Evolutionary conservation across 192 early-diverging fungal genomes (phyloP).

Genomic region (Phlyctochytrium arcticum): DNA sequence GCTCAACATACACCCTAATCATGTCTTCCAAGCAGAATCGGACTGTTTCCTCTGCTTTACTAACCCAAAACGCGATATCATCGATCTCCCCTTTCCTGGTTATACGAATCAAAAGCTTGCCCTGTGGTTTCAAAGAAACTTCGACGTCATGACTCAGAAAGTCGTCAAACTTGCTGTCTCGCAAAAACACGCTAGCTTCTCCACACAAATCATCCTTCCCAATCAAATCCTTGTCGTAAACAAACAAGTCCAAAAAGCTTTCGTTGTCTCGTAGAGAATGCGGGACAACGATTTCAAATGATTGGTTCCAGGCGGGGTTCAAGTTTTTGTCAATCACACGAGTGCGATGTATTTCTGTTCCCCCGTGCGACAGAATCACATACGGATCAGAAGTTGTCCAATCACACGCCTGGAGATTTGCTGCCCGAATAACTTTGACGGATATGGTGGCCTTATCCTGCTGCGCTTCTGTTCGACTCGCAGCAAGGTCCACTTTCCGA

Average conservation of each 20-base stretch:
- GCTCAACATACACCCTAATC: slow-evolving; percentile 30
- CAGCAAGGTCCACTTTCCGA: slow-evolving; percentile 20
- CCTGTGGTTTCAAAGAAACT: slow-evolving; percentile 33
- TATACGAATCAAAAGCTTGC: slow-evolving; percentile 33
- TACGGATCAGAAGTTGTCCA: slow-evolving; percentile 40
- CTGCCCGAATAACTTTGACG: slow-evolving; percentile 36
- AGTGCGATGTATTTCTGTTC: slow-evolving; percentile 21
- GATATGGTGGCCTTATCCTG: slow-evolving; percentile 9
- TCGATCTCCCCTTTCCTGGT: slow-evolving; percentile 37
- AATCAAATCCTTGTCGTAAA: slow-evolving; percentile 35
- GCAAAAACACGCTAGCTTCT: slow-evolving; percentile 11
- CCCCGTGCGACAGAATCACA: slow-evolving; percentile 21
- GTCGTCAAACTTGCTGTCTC: slow-evolving; percentile 29
- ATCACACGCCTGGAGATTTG: slow-evolving; percentile 32
- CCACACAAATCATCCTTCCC: slow-evolving; percentile 33
- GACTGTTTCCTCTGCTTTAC: slow-evolving; percentile 30
- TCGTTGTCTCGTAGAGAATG: slow-evolving; percentile 16
- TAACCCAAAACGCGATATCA: slow-evolving; percentile 40
- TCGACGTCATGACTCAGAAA: slow-evolving; percentile 35
- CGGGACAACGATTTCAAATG: slow-evolving; percentile 22
- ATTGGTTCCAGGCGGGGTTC: slow-evolving; percentile 48
- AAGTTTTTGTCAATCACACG: slow-evolving; percentile 24
- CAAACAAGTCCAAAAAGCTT: slow-evolving; percentile 31
- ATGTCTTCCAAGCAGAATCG: slow-evolving; percentile 38
- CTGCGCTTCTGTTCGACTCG: slow-evolving; percentile 17